Evolutionary conservation across 805 yeast genomes (phyloP).

Genomic region (Pichia membranifaciens): DNA sequence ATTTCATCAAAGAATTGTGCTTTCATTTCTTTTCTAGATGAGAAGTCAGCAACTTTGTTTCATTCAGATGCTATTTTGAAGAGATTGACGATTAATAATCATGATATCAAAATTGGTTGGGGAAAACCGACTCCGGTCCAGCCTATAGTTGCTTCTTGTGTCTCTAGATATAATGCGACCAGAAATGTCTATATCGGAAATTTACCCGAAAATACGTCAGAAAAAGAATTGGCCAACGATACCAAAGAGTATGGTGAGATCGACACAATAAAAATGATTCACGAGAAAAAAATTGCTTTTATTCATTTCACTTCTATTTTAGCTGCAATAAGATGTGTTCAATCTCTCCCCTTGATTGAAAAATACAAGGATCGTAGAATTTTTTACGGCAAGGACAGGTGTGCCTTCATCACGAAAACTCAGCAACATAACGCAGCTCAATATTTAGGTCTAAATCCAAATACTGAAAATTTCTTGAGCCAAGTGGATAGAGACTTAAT

Average conservation of each 20-base stretch:
- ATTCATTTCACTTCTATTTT: slow-evolving; percentile 83
- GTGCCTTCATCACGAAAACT: slow-evolving; percentile 89
- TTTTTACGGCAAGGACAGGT: slow-evolving; percentile 89
- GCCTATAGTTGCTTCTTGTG: slow-evolving; percentile 68
- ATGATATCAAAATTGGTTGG: slow-evolving; percentile 89
- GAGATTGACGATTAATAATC: slow-evolving; percentile 70
- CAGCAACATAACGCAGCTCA: slow-evolving; percentile 98
- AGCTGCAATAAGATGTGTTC: slow-evolving; percentile 82
- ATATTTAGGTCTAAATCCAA: slow-evolving; percentile 85
- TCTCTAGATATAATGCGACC: slow-evolving; percentile 83
- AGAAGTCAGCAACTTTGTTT: slow-evolving; percentile 80
- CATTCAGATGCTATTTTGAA: slow-evolving; percentile 90
- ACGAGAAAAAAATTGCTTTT: slow-evolving; percentile 82
- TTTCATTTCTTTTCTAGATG: slow-evolving; percentile 83
- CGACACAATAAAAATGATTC: slow-evolving; percentile 74
- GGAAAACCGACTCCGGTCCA: slow-evolving; percentile 74
- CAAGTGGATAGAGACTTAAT: slow-evolving; percentile 49
- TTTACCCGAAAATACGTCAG: slow-evolving; percentile 54
- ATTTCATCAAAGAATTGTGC: slow-evolving; percentile 87
- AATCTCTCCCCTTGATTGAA: slow-evolving; percentile 59
- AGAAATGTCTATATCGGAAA: slow-evolving; percentile 89
- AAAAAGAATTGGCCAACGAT: slow-evolving; percentile 60
- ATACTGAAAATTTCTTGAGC: slow-evolving; percentile 73
- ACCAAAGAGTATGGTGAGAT: slow-evolving; percentile 72
- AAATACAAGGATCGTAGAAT: slow-evolving; percentile 75